These are phyloP conservation scores for Alnus rubra DNA, from an alignment of 306 rosid species.

Conservation along the genomic window DNA sequence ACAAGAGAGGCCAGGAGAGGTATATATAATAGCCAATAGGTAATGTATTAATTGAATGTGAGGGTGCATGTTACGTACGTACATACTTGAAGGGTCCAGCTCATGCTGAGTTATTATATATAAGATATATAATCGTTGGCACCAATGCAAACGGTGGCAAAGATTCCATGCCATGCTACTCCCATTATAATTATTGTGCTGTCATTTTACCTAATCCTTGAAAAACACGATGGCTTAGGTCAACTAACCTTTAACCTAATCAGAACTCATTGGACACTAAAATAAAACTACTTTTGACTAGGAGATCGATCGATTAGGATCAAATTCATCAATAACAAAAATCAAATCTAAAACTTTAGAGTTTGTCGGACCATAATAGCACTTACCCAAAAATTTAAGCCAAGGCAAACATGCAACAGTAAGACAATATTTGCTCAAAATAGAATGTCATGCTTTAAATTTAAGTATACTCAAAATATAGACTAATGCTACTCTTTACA, in stretches of 20 bases:
- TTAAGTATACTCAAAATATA: no score
- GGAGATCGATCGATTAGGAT: background rate
- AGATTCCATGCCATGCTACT: constrained; percentile 56
- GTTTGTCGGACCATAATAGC: background rate
- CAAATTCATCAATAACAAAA: background rate
- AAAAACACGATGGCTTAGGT: constrained; percentile 41
- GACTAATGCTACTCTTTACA: no score
- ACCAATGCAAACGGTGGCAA: constrained; percentile 29
- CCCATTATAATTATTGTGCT: background rate
- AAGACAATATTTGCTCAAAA: no score
- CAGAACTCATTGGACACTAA: constrained; percentile 16
- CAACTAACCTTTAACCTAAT: constrained; percentile 37
- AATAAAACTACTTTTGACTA: background rate
- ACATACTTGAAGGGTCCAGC: background rate
- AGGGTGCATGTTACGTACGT: background rate
- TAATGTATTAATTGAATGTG: no score
- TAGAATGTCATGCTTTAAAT: no score
- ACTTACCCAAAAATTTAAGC: no score
- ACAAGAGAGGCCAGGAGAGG: no score
- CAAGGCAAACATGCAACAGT: background rate
- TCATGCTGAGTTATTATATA: background rate
- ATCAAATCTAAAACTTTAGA: background rate
- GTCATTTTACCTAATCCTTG: constrained; percentile 39
- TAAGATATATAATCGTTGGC: background rate
- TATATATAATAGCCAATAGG: no score